Evolutionary conservation across 371 early-diverging fungal species (phyloP), one percentile per base, ranked within the genome.

Genomic region (Apophysomyces variabilis): DNA sequence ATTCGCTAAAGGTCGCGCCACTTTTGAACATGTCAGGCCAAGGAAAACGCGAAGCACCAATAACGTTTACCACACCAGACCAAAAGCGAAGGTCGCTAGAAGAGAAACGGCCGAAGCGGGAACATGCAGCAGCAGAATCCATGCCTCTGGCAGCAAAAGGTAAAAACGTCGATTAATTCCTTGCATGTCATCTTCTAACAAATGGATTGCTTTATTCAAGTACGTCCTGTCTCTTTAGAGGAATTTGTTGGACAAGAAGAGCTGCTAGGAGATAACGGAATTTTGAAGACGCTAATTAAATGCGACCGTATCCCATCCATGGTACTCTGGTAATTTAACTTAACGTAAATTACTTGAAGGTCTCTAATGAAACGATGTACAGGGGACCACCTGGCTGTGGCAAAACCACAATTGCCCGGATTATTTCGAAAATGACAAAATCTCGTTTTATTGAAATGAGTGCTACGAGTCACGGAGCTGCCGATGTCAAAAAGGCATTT

Each of bases 371-470:
- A 84, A 4, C 5, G 71, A 77, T 90, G 35, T 68, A 87, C 21
- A 91, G 91, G 90, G 92, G 93, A 5, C 89, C 91, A 11, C 93
- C 95, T 4, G 96, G 95, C 0, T 83, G 86, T 18, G 96, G 96
- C n/a, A 96, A 95, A 64, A 95, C 95, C 0, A 92, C 93, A 0
- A 69, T 93, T 9, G 95, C 93, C 4, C 73, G 86, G 18, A 88
- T 92, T 43, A 88, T 92, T 39, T 90, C 91, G 1, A 83, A 85
- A 47, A 73, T 74, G 59, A 89, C 89, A 0, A 82, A 82, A 63
- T 82, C 90, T 0, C 77, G 85, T 9, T 93, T 90, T 67, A 74
- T 83, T 41, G 94, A 94, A 68, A 72, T 93, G 62, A 85, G 89
- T 47, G 95, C 93, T 0, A 89, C 91, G 3, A 85, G 83, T 6